These are phyloP conservation scores for Emericellopsis cladophorae DNA, from an alignment of 2,329 filamentous ascomycete genomes.

Conservation along the genomic window DNA sequence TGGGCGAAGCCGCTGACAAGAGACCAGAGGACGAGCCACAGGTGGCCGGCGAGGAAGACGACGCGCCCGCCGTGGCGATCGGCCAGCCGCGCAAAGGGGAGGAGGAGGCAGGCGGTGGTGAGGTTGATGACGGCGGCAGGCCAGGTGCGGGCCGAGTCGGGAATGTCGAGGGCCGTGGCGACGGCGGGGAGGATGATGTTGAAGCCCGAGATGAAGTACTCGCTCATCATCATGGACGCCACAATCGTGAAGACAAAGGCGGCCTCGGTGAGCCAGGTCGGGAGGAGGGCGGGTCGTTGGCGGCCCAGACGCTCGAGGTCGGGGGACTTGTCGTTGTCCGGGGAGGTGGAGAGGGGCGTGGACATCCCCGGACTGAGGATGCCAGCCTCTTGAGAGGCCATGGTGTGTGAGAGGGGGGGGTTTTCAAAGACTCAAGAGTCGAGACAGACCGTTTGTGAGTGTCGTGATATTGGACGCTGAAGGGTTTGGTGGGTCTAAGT, in stretches of 20 bases:
- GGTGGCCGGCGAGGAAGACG: constrained; percentile 45
- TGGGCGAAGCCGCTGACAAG: constrained; percentile 57
- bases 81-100: constrained; percentile 48
- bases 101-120: constrained; percentile 42
- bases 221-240: constrained; percentile 51
- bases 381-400: background rate
- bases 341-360: too few species aligned
- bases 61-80: constrained; percentile 51
- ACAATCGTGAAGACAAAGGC: constrained; percentile 50
- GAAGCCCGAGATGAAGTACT: constrained; percentile 71
- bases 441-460: too few species aligned
- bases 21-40: constrained; percentile 58
- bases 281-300: constrained; percentile 45
- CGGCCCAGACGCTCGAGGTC: constrained; percentile 49
- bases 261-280: constrained; percentile 38
- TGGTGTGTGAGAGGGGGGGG: background rate
- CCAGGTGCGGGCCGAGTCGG: constrained; percentile 49
- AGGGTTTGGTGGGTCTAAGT: too few species aligned
- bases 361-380: background rate
- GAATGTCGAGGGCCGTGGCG: constrained; percentile 48
- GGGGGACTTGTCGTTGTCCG: constrained; percentile 8
- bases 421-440: too few species aligned
- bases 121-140: constrained; percentile 49
- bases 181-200: constrained; percentile 56
- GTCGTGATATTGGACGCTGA: too few species aligned